phyloP scores from a whole-genome alignment of 139 green algal species.

The Spirogloea muscicola region DNA sequence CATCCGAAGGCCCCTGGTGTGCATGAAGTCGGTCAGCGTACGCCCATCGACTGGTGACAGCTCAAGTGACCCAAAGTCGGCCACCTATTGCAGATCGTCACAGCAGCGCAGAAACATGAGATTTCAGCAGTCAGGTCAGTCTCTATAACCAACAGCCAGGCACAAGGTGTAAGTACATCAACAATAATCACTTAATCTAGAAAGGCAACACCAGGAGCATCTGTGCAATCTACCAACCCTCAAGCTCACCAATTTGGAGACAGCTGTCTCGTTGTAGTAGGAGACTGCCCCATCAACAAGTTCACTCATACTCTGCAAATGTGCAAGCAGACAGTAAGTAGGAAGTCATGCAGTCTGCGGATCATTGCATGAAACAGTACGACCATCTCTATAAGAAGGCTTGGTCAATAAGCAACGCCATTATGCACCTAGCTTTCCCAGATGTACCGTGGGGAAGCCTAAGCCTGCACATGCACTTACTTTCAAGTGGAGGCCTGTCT shows the following conservation, averaged over 20 bases:
- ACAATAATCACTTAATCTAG: neutral
- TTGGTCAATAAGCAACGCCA: neutral
- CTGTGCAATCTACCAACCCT: neutral
- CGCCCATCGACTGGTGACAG: constrained; percentile 51
- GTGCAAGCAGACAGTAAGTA: neutral
- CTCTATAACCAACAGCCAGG: neutral
- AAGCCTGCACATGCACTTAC: constrained; percentile 16
- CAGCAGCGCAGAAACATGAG: neutral
- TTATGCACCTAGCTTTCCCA: neutral
- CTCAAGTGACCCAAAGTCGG: constrained; percentile 51
- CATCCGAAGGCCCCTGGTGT: constrained; percentile 46
- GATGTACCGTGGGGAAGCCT: neutral
- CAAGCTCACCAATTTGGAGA: constrained; percentile 33
- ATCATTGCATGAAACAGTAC: neutral
- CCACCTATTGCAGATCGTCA: constrained; percentile 20
- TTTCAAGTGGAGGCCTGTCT: constrained; percentile 38
- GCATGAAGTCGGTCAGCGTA: constrained; percentile 56
- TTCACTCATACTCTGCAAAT: constrained; percentile 19
- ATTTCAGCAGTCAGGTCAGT: neutral
- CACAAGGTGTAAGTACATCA: neutral
- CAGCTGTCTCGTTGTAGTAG: constrained; percentile 21
- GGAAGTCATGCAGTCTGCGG: neutral
- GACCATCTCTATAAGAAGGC: neutral
- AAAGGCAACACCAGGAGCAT: neutral
- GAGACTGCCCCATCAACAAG: neutral